Evolutionary conservation across 2,329 filamentous ascomycete species (phyloP), one percentile per base, ranked within the genome.

Genomic region (Penicillium verrucosum): DNA sequence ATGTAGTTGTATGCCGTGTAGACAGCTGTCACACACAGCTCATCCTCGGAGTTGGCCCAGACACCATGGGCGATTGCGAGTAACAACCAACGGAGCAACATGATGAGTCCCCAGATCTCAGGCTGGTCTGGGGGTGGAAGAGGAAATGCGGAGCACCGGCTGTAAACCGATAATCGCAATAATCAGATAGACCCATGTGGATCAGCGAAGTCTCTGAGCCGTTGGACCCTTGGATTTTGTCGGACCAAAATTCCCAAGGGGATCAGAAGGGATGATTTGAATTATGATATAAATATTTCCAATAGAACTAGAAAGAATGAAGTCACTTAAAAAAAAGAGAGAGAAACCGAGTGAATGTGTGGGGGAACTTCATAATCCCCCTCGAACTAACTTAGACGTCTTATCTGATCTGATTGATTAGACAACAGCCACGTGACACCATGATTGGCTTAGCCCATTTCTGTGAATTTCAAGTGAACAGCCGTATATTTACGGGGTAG

Each of bases 11-110:
- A 69, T 4, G 71, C 69, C 4, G 68, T 69, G 49, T 64, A 68
- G 11, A 73, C 57, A 11, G 72, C 66, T 0, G 65, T 68, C 32
- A 73, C 70, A 49, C 72, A 74, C n/a, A 61, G 67, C 57, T 70
- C 69, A 32, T 70, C 60, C 29, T 46, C 41, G 3, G 62, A 30
- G 18, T 50, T 58, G 2, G 58, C 58, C 29, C 45, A 50, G 23
- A 51, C 56, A 34, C 57, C n/a, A 4, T 47, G 47, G 14, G 53
- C 46, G 9, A 58, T 43, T 18, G 60, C 23, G 30, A 69, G 29
- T 27, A 57, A 30, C 51, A 70, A 51, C 58, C 59, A 64, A 37
- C 30, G n/a, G 38, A 56, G 29, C 46, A 61, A 42, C 68, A 70
- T 70, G 54, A 30, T 59, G 60, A 40, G 54, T 50, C 14, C 29